These are phyloP conservation scores for Lactifluus echinatus DNA, from an alignment of 768 basidiomycete species.

Conservation along the genomic window DNA sequence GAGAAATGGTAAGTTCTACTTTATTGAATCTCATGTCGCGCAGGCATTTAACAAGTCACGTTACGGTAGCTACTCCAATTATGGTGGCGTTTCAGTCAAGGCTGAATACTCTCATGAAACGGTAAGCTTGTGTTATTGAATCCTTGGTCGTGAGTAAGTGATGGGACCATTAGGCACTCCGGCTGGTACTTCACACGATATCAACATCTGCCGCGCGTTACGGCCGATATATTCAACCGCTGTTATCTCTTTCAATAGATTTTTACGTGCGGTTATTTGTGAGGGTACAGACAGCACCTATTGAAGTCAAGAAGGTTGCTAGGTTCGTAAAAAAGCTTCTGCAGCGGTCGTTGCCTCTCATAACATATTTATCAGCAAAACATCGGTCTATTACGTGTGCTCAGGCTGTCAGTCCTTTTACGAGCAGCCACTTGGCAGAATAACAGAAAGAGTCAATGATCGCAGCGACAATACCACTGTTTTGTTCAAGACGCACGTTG, in stretches of 20 bases:
- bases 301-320: conserved; percentile 76
- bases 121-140: conserved; percentile 36
- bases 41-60: background rate
- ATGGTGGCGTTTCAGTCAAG: conserved; percentile 83
- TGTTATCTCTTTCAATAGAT: conserved; percentile 89
- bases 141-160: background rate
- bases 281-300: conserved; percentile 58
- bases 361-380: conserved; percentile 52
- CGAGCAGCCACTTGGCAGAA: conserved; percentile 77
- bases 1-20: conserved; percentile 77
- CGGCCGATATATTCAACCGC: conserved; percentile 83
- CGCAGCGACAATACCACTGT: conserved; percentile 48
- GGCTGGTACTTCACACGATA: conserved; percentile 80
- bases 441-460: conserved; percentile 52
- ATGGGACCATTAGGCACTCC: conserved; percentile 55
- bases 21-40: background rate
- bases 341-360: background rate
- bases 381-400: conserved; percentile 79
- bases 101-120: conserved; percentile 96
- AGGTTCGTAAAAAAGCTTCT: conserved; percentile 43
- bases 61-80: conserved; percentile 89
- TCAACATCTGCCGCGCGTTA: conserved; percentile 87
- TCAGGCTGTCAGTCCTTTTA: conserved; percentile 73
- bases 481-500: conserved; percentile 62
- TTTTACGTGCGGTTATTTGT: conserved; percentile 95